A percentile compares a stretch with the other conserved stretches of the same genome.
phyloP scores from a whole-genome alignment of 225 moss, liverwort and hornwort species.

The Takakia lepidozioides region DNA sequence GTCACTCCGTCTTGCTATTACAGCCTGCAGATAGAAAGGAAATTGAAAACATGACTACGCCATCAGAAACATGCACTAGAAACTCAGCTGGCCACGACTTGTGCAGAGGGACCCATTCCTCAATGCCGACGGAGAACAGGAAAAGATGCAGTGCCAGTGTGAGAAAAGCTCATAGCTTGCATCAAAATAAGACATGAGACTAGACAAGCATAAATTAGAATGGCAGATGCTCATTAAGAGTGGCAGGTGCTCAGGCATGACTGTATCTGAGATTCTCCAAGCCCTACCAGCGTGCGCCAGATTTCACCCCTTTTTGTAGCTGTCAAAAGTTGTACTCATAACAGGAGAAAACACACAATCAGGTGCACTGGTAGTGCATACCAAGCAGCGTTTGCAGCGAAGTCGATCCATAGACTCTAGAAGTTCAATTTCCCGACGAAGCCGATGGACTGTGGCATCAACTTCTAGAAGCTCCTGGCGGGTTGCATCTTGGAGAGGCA shows the following conservation, averaged over 20 bases:
- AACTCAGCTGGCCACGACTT: neutral
- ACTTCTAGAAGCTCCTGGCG: conserved; percentile 49
- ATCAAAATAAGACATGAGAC: no score
- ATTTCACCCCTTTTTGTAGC: neutral
- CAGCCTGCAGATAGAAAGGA: conserved; percentile 17
- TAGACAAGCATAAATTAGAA: no score
- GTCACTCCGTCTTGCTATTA: conserved; percentile 47
- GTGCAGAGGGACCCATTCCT: no score
- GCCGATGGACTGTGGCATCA: conserved; percentile 37
- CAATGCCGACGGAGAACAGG: no score
- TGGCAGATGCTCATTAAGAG: no score
- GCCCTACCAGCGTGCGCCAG: neutral
- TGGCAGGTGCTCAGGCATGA: no score
- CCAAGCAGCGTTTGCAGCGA: conserved; percentile 40
- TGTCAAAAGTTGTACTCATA: neutral
- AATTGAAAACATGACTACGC: neutral
- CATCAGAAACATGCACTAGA: neutral
- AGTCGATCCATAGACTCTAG: conserved; percentile 46
- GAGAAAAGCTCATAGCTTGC: no score
- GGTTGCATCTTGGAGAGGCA: conserved; percentile 47
- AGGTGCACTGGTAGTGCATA: neutral
- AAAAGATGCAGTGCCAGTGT: no score
- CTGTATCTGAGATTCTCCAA: neutral
- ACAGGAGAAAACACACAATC: neutral
- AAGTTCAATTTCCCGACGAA: conserved; percentile 43